Evolutionary conservation across 257 asterid genomes (phyloP).

Genomic region (Primulina eburnea): DNA sequence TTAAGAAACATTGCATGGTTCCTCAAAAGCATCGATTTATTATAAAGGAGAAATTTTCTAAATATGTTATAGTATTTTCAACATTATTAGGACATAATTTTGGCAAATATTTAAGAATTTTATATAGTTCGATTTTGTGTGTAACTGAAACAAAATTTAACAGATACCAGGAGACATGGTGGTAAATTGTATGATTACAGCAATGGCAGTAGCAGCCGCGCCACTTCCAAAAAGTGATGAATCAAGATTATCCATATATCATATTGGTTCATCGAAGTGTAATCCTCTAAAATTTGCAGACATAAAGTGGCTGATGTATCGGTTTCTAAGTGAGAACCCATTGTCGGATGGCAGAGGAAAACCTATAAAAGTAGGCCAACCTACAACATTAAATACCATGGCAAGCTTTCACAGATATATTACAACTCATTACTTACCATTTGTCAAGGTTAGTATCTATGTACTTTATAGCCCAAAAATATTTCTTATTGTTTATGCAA

Average conservation of each 20-base stretch:
- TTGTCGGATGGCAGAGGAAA: slow-evolving; percentile 34
- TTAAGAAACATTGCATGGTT: too few relatives aligned
- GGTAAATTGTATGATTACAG: slow-evolving; percentile 49
- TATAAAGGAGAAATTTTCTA: neutral
- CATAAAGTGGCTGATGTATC: slow-evolving; percentile 16
- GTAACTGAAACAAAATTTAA: neutral
- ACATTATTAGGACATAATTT: too few relatives aligned
- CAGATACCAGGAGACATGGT: slow-evolving; percentile 79
- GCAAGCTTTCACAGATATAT: slow-evolving; percentile 46
- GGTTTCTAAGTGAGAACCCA: slow-evolving; percentile 42
- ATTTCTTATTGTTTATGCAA: too few relatives aligned
- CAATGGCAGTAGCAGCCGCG: slow-evolving; percentile 40
- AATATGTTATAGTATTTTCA: too few relatives aligned
- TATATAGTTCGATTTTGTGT: too few relatives aligned
- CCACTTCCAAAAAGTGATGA: neutral
- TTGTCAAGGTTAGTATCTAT: slow-evolving; percentile 33
- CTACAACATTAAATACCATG: slow-evolving; percentile 36
- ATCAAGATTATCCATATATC: slow-evolving; percentile 34
- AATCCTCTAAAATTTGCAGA: slow-evolving; percentile 40
- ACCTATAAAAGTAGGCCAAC: slow-evolving; percentile 24
- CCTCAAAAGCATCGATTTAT: too few relatives aligned
- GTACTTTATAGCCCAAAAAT: too few relatives aligned
- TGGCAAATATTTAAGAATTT: too few relatives aligned
- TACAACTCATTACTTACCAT: slow-evolving; percentile 41
- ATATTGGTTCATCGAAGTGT: slow-evolving; percentile 45